Percentiles rank a stretch among this genome's conserved stretches.
Evolutionary conservation across 495 filamentous ascomycete species (phyloP).

Genomic region (Cercophora samala): DNA sequence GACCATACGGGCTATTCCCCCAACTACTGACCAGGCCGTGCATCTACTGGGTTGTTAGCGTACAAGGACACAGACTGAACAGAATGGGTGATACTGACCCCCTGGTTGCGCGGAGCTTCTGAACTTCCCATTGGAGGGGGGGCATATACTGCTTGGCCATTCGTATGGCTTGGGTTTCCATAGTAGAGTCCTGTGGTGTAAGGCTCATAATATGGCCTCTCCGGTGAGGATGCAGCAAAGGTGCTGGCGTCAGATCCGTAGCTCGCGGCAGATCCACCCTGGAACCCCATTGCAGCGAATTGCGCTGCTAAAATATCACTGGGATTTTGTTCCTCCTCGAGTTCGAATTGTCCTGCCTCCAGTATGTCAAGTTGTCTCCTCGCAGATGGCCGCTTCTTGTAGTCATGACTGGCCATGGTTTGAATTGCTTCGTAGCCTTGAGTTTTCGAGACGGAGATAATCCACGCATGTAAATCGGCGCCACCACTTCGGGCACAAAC

Average conservation of each 20-base stretch:
- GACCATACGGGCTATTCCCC: constrained; percentile 14
- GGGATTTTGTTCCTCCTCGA: neutral
- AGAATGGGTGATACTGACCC: constrained; percentile 12
- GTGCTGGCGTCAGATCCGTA: no score
- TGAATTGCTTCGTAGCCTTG: constrained; percentile 19
- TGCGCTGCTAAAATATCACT: constrained; percentile 11
- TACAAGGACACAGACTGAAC: no score
- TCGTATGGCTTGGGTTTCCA: no score
- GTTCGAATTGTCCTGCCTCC: neutral
- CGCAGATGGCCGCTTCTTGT: constrained; percentile 25
- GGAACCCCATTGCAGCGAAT: constrained; percentile 17
- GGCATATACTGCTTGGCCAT: no score
- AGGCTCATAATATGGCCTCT: constrained; percentile 30
- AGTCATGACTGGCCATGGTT: constrained; percentile 26
- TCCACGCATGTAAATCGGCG: constrained; percentile 23
- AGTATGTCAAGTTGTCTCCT: constrained; percentile 23
- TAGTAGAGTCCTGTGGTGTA: constrained; percentile 15
- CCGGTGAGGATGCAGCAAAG: no score
- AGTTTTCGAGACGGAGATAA: constrained; percentile 15
- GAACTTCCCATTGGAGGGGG: constrained; percentile 11
- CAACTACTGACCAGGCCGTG: no score
- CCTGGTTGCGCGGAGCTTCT: constrained; percentile 14
- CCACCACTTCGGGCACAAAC: constrained; percentile 16
- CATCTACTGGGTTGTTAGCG: no score
- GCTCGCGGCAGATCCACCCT: no score